Percentiles rank a stretch among this genome's conserved stretches.
Conservation (phyloP, 192 early-diverging fungal genomes). For the Mortierella alpina region DNA sequence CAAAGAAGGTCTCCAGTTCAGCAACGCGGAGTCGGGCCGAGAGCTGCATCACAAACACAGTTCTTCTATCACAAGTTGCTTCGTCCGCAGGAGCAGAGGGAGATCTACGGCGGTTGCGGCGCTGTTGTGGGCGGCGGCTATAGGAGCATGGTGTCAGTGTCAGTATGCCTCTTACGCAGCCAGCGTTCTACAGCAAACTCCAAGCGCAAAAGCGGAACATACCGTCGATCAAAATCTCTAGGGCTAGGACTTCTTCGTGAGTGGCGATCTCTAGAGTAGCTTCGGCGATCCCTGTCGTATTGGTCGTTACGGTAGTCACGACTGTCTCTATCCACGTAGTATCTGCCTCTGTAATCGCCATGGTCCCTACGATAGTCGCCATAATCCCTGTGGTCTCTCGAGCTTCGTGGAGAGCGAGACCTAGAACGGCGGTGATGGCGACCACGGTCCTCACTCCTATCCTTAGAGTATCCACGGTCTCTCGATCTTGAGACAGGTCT, state of each 20-base stretch:
- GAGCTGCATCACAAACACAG: conserved; percentile 96
- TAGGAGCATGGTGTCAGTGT: background rate
- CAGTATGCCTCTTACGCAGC: background rate
- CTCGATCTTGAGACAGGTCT: conserved; percentile 53
- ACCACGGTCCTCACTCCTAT: conserved; percentile 45
- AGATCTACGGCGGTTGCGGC: conserved; percentile 60
- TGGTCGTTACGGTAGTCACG: conserved; percentile 51
- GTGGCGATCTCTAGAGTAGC: conserved; percentile 40
- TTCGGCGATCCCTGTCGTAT: conserved; percentile 57
- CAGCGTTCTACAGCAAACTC: conserved; percentile 3
- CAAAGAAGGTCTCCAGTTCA: conserved; percentile 93
- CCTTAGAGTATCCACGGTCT: conserved; percentile 51
- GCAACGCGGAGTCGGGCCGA: conserved; percentile 77
- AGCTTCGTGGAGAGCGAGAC: conserved; percentile 55
- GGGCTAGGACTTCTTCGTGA: conserved; percentile 38
- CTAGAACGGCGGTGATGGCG: conserved; percentile 58
- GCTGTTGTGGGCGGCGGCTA: background rate
- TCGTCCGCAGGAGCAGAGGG: conserved; percentile 77
- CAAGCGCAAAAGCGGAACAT: conserved; percentile 11
- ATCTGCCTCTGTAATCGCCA: conserved; percentile 31
- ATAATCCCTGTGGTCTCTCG: conserved; percentile 43
- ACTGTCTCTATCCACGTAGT: conserved; percentile 1
- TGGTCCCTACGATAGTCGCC: conserved; percentile 41
- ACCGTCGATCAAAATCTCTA: conserved; percentile 27
- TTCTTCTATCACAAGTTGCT: conserved; percentile 87